Conservation (phyloP, 345 rosid species). For the Excoecaria cochinchinensis region DNA sequence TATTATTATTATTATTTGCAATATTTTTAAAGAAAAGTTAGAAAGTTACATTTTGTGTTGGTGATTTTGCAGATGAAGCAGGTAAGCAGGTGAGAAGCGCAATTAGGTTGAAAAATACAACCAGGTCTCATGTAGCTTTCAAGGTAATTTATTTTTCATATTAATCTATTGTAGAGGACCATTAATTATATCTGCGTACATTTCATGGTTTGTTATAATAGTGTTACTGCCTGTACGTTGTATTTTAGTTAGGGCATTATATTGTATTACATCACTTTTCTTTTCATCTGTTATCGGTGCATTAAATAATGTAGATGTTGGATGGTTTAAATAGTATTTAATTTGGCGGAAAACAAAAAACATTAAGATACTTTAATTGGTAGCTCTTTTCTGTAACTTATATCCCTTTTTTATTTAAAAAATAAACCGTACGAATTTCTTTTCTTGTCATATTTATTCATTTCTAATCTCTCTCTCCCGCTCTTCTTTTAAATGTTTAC, state of each 20-base stretch:
- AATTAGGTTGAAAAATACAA: slow-evolving; percentile 72
- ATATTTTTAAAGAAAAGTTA: too few species aligned
- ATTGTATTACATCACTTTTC: slow-evolving; percentile 3
- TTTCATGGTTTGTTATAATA: background rate
- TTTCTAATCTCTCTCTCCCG: background rate
- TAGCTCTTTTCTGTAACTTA: too few species aligned
- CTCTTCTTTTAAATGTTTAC: background rate
- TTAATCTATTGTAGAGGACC: too few species aligned
- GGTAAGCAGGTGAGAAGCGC: slow-evolving; percentile 95
- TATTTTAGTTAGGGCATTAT: background rate
- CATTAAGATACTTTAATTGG: background rate
- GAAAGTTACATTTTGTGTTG: background rate
- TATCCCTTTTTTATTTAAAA: background rate
- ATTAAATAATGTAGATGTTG: background rate
- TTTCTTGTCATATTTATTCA: background rate
- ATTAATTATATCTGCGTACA: background rate
- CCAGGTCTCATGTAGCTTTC: slow-evolving; percentile 90
- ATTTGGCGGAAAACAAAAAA: background rate
- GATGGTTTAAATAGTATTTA: background rate
- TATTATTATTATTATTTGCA: too few species aligned
- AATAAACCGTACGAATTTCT: background rate
- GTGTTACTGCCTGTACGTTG: background rate
- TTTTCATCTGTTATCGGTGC: background rate
- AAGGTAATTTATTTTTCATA: slow-evolving; percentile 47
- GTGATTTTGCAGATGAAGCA: slow-evolving; percentile 61